Evolutionary conservation across 306 rosid species (phyloP), one percentile per base, ranked within the genome.

Genomic region (Cucumis melo): DNA sequence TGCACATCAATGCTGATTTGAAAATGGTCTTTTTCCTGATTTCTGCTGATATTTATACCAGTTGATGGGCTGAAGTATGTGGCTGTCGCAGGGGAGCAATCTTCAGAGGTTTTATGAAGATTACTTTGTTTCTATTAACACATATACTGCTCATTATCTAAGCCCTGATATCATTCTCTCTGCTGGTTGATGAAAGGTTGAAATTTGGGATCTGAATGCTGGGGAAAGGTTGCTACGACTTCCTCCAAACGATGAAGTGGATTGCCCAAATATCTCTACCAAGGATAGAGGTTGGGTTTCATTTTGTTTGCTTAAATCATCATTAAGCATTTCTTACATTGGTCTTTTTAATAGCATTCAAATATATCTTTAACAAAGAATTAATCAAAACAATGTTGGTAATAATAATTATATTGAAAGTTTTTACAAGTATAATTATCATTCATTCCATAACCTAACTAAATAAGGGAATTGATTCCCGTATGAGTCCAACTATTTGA

Each of bases 151-250:
- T 75, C 79, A 65, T 53, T 46, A 59, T 59, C 51, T 72, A 15
- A 2, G 74, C 29, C 55, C 42, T 36, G 8, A 58, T 70, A 71
- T 73, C 81, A 80, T 77, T 32, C 19, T 74, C 78, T 76, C 76
- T 53, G 78, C 79, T 54, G 81, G 14, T 77, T 85, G 66, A 58
- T 68, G 75, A 20, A 84, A 94, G 99, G 95, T 92, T 84, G 97
- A 89, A 82, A 84, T 94, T 82, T 94, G 97, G 99, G 99, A 94
- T 88, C 93, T 92, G 55, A 87, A 83, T 81, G 83, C 95, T 23
- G 89, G 85, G 74, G 87, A 91, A 79, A 90, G 82, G 88, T 79
- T 84, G 77, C 82, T 75, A 36, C 87, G 54, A 39, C 82, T 94
- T 41, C 89, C 95, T 84, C 80, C 87, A 75, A 86, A 77, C 75